These are phyloP conservation scores for Sphaerostilbella broomeana DNA, from an alignment of 2,329 filamentous ascomycete species.

Conservation along the genomic window DNA sequence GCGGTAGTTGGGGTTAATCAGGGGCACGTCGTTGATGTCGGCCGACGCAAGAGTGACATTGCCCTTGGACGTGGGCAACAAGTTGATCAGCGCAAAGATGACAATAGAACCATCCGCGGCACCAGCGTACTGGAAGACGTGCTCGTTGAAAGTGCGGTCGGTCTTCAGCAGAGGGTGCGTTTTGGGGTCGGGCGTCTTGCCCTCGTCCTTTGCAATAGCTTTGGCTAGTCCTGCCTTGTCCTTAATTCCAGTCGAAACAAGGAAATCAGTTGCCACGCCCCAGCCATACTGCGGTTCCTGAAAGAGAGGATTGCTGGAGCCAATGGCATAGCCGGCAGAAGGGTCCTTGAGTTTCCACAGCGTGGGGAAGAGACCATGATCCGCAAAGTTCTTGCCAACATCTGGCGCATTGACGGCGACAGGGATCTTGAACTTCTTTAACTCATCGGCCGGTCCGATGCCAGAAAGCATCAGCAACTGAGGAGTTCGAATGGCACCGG, in stretches of 20 bases:
- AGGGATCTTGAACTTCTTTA: conserved; percentile 23
- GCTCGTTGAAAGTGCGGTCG: conserved; percentile 17
- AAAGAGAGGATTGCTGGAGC: conserved; percentile 30
- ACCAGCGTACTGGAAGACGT: conserved; percentile 17
- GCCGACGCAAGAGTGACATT: conserved; percentile 19
- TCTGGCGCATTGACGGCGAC: conserved; percentile 34
- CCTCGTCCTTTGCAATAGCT: conserved; percentile 30
- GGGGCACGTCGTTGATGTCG: conserved; percentile 16
- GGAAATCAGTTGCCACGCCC: conserved; percentile 32
- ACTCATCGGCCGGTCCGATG: conserved; percentile 34
- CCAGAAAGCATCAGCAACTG: conserved; percentile 46
- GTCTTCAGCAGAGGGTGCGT: conserved; percentile 27
- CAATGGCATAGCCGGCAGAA: conserved; percentile 26
- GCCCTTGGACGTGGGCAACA: conserved; percentile 24
- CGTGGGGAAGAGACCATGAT: conserved; percentile 23
- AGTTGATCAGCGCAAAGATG: conserved; percentile 16
- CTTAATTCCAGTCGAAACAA: conserved; percentile 23
- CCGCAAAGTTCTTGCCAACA: conserved; percentile 39
- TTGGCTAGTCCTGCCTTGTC: conserved; percentile 22
- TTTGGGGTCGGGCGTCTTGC: conserved; percentile 22
- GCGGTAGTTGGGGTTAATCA: conserved; percentile 26
- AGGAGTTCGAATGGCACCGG: conserved; percentile 43
- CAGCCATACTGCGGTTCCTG: conserved; percentile 28
- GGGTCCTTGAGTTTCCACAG: conserved; percentile 28
- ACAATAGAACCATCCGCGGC: conserved; percentile 19